Percentiles rank a stretch among this genome's conserved stretches.
These are phyloP conservation scores for Fusarium subglutinans DNA, from an alignment of 2,329 filamentous ascomycete genomes.

Conservation along the genomic window DNA sequence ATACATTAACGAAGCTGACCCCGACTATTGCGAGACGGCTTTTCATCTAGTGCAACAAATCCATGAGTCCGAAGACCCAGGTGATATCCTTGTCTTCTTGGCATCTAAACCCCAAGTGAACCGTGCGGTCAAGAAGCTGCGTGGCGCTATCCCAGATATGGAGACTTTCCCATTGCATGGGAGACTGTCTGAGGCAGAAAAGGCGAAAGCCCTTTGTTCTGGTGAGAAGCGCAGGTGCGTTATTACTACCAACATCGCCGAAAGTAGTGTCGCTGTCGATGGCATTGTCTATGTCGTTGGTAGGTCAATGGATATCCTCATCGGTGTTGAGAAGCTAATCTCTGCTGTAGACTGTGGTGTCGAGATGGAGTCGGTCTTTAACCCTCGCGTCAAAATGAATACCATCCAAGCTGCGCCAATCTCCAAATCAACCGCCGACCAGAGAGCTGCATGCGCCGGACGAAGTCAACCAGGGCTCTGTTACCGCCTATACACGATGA, in stretches of 20 bases:
- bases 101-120: neutral
- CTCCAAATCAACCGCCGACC: neutral
- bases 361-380: neutral
- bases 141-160: neutral
- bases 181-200: neutral
- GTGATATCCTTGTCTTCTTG: neutral
- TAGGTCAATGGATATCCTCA: neutral
- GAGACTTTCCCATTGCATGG: neutral
- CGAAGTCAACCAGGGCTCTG: neutral
- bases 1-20: accelerated
- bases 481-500: neutral
- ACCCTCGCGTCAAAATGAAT: neutral
- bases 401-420: neutral
- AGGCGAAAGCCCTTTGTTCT: neutral
- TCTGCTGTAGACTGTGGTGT: neutral
- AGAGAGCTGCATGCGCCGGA: neutral
- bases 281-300: neutral
- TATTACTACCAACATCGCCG: neutral
- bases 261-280: neutral
- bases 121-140: neutral
- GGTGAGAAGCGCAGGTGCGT: neutral
- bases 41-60: accelerated
- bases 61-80: accelerated
- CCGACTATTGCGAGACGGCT: neutral
- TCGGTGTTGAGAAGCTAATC: neutral